Percentiles rank a stretch among this genome's conserved stretches.
These are phyloP conservation scores for Pholiota molesta DNA, from an alignment of 768 basidiomycete genomes.

Conservation along the genomic window DNA sequence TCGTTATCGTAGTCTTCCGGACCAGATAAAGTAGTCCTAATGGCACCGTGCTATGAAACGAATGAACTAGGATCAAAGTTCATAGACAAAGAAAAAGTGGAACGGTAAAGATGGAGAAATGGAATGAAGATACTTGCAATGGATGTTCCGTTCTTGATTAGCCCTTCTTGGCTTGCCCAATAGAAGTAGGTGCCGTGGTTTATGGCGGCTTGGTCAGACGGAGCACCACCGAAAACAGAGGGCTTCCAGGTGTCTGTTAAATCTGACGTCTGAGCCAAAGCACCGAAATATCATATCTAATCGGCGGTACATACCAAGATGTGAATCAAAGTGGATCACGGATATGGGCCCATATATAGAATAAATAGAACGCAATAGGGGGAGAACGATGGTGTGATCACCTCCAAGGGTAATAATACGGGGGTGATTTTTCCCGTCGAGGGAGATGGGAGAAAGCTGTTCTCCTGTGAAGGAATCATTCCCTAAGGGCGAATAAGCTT, in stretches of 20 bases:
- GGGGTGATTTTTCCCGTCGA: slow-evolving; percentile 77
- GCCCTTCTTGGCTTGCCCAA: slow-evolving; percentile 82
- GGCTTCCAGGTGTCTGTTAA: slow-evolving; percentile 73
- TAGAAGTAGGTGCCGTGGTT: slow-evolving; percentile 93
- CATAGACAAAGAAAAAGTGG: slow-evolving; percentile 26
- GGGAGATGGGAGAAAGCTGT: slow-evolving; percentile 57
- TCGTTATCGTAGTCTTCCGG: slow-evolving; percentile 80
- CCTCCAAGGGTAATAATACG: slow-evolving; percentile 84
- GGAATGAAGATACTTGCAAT: slow-evolving; percentile 71
- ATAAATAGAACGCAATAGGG: slow-evolving; percentile 66
- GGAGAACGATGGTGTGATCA: slow-evolving; percentile 81
- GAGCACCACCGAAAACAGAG: slow-evolving; percentile 73
- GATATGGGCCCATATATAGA: slow-evolving; percentile 79
- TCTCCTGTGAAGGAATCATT: slow-evolving; percentile 64
- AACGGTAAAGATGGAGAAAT: slow-evolving; percentile 21
- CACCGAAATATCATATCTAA: neutral
- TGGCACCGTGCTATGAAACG: slow-evolving; percentile 76
- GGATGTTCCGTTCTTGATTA: slow-evolving; percentile 76
- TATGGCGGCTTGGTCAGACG: slow-evolving; percentile 71
- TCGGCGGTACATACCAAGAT: slow-evolving; percentile 43
- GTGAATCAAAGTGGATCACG: slow-evolving; percentile 88
- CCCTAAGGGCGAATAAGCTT: slow-evolving; percentile 61
- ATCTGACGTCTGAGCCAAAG: neutral
- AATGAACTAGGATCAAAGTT: slow-evolving; percentile 77
- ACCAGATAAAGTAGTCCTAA: slow-evolving; percentile 81